Percentiles rank a stretch among this genome's conserved stretches.
Evolutionary conservation across 2,329 filamentous ascomycete genomes (phyloP).

Genomic region (Fusarium austroafricanum): DNA sequence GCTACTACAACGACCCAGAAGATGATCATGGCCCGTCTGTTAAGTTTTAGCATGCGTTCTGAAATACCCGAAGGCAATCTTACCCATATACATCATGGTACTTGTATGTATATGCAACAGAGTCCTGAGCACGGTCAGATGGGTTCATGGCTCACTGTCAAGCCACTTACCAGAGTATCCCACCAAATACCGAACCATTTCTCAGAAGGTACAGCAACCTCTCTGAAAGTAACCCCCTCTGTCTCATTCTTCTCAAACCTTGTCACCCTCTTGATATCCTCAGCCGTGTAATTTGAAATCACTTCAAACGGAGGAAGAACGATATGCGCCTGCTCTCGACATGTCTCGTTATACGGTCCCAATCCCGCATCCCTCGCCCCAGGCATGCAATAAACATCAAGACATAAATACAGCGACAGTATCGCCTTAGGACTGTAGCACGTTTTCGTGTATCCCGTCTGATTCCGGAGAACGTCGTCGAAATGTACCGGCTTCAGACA

Average conservation of each 20-base stretch:
- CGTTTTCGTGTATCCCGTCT: slow-evolving; percentile 30
- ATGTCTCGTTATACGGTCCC: slow-evolving; percentile 51
- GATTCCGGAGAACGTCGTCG: slow-evolving; percentile 44
- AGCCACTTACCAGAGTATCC: slow-evolving; percentile 52
- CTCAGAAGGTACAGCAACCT: slow-evolving; percentile 52
- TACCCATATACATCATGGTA: slow-evolving; percentile 55
- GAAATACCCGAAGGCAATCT: rapidly evolving
- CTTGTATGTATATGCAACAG: slow-evolving; percentile 50
- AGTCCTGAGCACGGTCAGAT: slow-evolving; percentile 46
- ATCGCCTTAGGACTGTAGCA: slow-evolving; percentile 49
- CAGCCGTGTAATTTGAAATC: slow-evolving; percentile 51
- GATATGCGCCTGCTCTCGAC: slow-evolving; percentile 38
- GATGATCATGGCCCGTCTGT: slow-evolving; percentile 50
- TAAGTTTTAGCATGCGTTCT: neutral
- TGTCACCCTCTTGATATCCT: slow-evolving; percentile 48
- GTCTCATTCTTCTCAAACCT: slow-evolving; percentile 48
- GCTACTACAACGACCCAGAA: slow-evolving; percentile 57
- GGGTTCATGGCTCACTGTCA: neutral
- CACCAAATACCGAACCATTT: slow-evolving; percentile 51
- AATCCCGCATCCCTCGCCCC: slow-evolving; percentile 43
- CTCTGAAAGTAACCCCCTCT: slow-evolving; percentile 26
- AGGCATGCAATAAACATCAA: slow-evolving; percentile 51
- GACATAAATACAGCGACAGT: slow-evolving; percentile 54
- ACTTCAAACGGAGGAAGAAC: slow-evolving; percentile 52
- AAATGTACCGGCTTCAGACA: slow-evolving; percentile 48